These are phyloP conservation scores for Hordeum pubiflorum DNA, from an alignment of 202 grass and related monocot species.

Conservation along the genomic window DNA sequence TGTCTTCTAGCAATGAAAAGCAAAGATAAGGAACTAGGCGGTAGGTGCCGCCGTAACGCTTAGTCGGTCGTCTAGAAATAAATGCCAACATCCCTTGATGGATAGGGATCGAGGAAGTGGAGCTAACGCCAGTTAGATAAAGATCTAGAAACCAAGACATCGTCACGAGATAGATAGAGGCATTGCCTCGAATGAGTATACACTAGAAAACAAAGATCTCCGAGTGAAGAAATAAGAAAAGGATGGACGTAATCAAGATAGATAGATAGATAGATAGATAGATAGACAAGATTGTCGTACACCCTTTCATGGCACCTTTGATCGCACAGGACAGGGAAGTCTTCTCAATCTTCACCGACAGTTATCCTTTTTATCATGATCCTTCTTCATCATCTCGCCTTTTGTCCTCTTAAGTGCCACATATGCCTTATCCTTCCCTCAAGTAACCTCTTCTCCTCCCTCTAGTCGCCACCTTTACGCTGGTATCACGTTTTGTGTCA, in stretches of 20 bases:
- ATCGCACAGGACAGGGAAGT: no score
- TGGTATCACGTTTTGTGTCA: background rate
- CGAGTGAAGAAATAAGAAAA: background rate
- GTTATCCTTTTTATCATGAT: background rate
- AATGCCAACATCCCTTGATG: background rate
- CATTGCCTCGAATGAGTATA: background rate
- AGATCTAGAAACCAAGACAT: background rate
- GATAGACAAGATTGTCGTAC: background rate
- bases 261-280: background rate
- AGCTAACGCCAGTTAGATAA: background rate
- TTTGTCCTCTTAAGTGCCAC: background rate
- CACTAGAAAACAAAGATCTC: background rate
- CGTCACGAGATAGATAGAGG: background rate
- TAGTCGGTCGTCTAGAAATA: background rate
- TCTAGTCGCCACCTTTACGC: background rate
- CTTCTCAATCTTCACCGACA: background rate
- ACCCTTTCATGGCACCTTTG: background rate
- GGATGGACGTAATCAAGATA: background rate
- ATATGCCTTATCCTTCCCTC: background rate
- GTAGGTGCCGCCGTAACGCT: background rate
- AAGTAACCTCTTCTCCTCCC: background rate
- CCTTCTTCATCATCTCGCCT: background rate
- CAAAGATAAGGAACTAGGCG: background rate
- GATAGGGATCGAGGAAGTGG: background rate
- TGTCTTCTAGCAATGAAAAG: background rate